phyloP scores from a whole-genome alignment of 2,329 filamentous ascomycete species.

The Colletotrichum caudatum region DNA sequence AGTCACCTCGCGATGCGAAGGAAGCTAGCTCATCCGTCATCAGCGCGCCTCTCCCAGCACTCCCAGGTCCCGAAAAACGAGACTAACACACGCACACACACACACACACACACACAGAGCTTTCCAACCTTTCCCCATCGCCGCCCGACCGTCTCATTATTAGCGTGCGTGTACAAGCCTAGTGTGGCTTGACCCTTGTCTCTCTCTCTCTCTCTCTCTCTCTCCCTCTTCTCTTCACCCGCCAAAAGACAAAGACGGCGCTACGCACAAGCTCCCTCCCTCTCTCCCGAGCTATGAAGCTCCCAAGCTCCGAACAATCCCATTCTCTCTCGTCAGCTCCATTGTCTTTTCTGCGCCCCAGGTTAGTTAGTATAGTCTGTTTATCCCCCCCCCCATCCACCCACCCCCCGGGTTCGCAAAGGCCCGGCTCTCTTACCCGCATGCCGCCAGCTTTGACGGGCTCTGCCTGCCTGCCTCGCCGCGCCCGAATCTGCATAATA shows the following conservation, averaged over 20 bases:
- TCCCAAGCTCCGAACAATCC: background rate
- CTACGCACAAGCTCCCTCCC: background rate
- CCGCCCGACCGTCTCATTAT: background rate
- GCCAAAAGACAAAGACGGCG: slow-evolving; percentile 7
- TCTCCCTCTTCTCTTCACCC: background rate
- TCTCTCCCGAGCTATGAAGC: background rate
- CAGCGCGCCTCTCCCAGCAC: no score
- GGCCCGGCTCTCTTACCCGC: slow-evolving; percentile 9
- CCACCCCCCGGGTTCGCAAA: background rate
- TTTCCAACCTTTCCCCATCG: background rate
- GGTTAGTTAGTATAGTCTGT: no score
- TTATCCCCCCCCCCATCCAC: no score
- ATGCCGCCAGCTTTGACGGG: background rate
- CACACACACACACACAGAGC: background rate
- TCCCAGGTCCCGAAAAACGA: background rate
- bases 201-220: background rate
- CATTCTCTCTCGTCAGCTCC: slow-evolving; percentile 1
- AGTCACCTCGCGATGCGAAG: background rate
- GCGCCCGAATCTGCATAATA: background rate
- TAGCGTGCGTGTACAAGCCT: slow-evolving; percentile 1
- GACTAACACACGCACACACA: background rate
- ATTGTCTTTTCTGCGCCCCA: background rate
- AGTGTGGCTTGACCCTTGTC: slow-evolving; percentile 8
- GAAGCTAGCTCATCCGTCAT: slow-evolving; percentile 4
- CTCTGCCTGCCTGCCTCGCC: slow-evolving; percentile 9